Evolutionary conservation across 495 filamentous ascomycete genomes (phyloP), one percentile per base, ranked within the genome.

Genomic region (Hypoxylon cercidicola): DNA sequence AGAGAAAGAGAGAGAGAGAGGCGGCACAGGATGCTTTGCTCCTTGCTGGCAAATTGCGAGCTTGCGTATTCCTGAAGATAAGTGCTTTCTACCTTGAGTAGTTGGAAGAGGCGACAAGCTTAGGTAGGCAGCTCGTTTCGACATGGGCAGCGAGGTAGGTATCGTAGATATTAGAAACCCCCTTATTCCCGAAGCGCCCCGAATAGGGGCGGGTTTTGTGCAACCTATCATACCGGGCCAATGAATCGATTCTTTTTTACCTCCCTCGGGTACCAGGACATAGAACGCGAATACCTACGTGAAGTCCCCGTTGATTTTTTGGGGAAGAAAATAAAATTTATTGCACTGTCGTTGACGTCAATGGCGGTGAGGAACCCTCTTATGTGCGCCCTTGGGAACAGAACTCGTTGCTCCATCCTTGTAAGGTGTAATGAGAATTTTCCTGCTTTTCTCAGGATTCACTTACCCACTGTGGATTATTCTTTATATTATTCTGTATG

Each of bases 401-500:
- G 45, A 35, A 41, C 3, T 46, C 25, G 25, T 28, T 3, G 25
- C 7, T 28, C 25, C 32, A 55, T 16, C 64, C 58, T 62, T 62
- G 58, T 19, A 62, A 66, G 16, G 25, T 15, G 11, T 30, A 34
- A 44, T 28, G 23, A 34, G 13, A 37, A 39, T 62, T 58, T 62
- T 62, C 58, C 53, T 62, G 52, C 37, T 64, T 67, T 49, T 44
- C 25, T 28, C 25, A 12, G 19, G 54, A 58, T 39, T 57, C 58
- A 35, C 53, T 43, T 61, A 66, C 43, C 64, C 64, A 62, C 58
- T 60, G 57, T 67, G 64, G 64, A 35, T 47, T 53, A 55, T 10
- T 18, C 40, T 43, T n/a, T n/a, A 16, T 43, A 43, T 44, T 34
- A 59, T 47, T 10, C 47, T 54, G 54, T 35, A 46, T 13, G 16